Percentiles rank a stretch among this genome's conserved stretches.
These are phyloP conservation scores for Pseudogymnoascus pannorum DNA, from an alignment of 2,329 filamentous ascomycete species.

Conservation along the genomic window DNA sequence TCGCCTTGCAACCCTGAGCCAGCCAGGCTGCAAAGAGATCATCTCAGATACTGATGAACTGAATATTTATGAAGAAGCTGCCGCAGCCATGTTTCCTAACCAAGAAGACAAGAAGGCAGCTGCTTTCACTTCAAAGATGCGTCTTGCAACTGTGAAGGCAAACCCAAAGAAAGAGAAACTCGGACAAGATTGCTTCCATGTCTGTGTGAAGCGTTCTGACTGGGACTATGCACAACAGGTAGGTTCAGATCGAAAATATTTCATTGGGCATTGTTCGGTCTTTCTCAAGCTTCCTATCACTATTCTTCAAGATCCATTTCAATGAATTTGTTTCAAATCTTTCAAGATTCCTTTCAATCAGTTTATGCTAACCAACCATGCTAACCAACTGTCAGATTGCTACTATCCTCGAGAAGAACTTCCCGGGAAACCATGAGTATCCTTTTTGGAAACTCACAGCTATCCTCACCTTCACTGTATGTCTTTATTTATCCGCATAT, in stretches of 20 bases:
- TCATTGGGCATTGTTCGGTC: background rate
- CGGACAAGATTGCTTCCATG: constrained; percentile 24
- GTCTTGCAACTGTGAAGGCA: constrained; percentile 26
- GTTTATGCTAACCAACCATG: constrained; percentile 2
- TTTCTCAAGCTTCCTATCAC: background rate
- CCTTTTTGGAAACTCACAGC: constrained; percentile 29
- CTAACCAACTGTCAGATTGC: constrained; percentile 19
- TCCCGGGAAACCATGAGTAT: constrained; percentile 26
- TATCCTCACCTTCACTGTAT: constrained; percentile 27
- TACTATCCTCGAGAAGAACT: constrained; percentile 28
- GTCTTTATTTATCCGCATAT: background rate
- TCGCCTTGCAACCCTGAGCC: constrained; percentile 23
- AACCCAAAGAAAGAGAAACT: constrained; percentile 26
- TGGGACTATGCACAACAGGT: constrained; percentile 29
- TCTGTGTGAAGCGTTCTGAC: constrained; percentile 26
- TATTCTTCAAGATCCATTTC: constrained; percentile 16
- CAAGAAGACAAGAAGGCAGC: constrained; percentile 20
- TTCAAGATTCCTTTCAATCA: constrained; percentile 16
- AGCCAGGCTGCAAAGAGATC: constrained; percentile 15
- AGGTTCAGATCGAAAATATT: background rate
- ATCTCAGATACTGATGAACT: constrained; percentile 25
- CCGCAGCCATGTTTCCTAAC: constrained; percentile 20
- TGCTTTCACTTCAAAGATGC: constrained; percentile 24
- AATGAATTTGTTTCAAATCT: background rate
- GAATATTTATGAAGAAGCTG: constrained; percentile 26